A percentile compares a stretch with the other conserved stretches of the same genome.
These are phyloP conservation scores for sweet orange (Citrus sinensis) DNA, from an alignment of 345 rosid genomes.

Conservation along the genomic window DNA sequence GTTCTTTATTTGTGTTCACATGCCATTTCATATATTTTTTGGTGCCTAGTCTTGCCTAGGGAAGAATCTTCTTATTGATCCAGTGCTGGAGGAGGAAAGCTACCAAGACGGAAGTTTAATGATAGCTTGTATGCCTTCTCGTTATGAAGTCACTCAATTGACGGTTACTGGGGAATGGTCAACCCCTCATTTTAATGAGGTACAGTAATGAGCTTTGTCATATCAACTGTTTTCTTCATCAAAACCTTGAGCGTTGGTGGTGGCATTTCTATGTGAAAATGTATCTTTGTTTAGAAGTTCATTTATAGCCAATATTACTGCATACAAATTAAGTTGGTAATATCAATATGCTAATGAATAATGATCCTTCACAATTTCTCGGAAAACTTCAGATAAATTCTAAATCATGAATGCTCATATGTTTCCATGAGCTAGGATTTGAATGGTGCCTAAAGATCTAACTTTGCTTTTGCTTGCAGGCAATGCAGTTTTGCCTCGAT, in stretches of 20 bases:
- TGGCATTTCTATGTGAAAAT: not conserved
- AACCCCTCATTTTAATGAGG: conserved; percentile 74
- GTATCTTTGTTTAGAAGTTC: not conserved
- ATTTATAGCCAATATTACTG: not conserved
- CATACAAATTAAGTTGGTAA: not conserved
- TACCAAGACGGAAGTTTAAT: conserved; percentile 82
- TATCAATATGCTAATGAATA: not conserved
- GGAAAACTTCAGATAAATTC: not conserved
- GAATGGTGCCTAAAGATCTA: not conserved
- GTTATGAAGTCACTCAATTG: conserved; percentile 84
- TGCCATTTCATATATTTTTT: conserved; percentile 12
- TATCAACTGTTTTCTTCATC: not conserved
- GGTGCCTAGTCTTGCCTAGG: conserved; percentile 67
- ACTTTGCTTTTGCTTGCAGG: conserved; percentile 43
- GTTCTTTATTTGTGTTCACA: not conserved
- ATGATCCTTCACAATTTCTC: not conserved
- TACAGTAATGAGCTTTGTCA: conserved; percentile 19
- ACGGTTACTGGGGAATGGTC: conserved; percentile 86
- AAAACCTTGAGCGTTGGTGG: not conserved
- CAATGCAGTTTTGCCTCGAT: conserved; percentile 88
- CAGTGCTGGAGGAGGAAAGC: conserved; percentile 79
- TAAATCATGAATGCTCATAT: not conserved
- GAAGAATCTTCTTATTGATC: conserved; percentile 73
- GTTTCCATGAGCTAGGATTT: not conserved
- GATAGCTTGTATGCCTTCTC: conserved; percentile 89